Evolutionary conservation across 2,329 filamentous ascomycete species (phyloP), one percentile per base, ranked within the genome.

Genomic region (Arthroderma uncinatum): DNA sequence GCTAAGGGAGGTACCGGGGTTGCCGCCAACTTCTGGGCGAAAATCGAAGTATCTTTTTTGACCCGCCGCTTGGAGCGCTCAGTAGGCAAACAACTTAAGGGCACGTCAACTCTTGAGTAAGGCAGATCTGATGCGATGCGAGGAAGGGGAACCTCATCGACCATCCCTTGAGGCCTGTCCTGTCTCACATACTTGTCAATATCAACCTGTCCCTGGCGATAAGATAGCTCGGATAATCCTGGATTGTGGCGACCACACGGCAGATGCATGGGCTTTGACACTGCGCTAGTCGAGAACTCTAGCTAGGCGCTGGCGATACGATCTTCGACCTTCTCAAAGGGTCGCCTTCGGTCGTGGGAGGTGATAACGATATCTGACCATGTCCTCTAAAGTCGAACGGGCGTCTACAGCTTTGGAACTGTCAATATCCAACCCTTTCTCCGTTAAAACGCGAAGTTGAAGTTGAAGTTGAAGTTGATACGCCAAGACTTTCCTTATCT

Each of bases 241-340:
- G 47, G 47, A 10, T 7, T 33, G 47, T 50, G 47, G 47, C 47
- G 47, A 50, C 47, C 23, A 50, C 47, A 50, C 25, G 47, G 47
- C 47, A 48, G 44, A 48, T 33, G 25, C 25, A 12, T 50, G 42
- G 42, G 47, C 47, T 50, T 50, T 50, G 47, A 50, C 47, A 33
- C 12, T n/a, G 47, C 47, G 47, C 47, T 50, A 50, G 47, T 16
- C 47, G 47, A 8, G 47, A 50, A 50, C 47, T 50, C 8, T 30
- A 30, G 40, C 25, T 47, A 28, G 40, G 19, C 9, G 8, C 19
- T 23, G 23, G 23, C 40, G 12, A 47, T 19, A 23, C 10, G 14
- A 23, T 21, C 25, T 10, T 12, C 40, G 9, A 7, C 14, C 40
- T 47, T 23, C 40, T 12, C 12, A 19, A 23, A 30, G 21, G 21